Evolutionary conservation across 2,329 filamentous ascomycete species (phyloP), one percentile per base, ranked within the genome.

Genomic region (Aspergillus clavatus): DNA sequence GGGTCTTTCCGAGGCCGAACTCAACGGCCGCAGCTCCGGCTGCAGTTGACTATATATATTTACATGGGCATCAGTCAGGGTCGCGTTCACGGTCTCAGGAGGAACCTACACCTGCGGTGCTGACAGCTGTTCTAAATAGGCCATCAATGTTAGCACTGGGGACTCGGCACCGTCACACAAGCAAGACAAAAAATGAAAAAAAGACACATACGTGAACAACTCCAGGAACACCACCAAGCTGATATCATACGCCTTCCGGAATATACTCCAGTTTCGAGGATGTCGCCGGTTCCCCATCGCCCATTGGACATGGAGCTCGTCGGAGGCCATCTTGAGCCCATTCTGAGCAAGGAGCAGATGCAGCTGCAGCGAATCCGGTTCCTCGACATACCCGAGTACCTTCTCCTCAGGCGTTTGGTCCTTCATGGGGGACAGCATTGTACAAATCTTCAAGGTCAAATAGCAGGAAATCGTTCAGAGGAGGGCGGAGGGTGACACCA

Each of bases 91-190:
- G n/a, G n/a, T n/a, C n/a, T n/a, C n/a, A n/a, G n/a, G 16, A 18
- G 8, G 18, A 29, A 61, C 62, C 44, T 47, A 66, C 63, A 28
- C 64, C 64, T 24, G 63, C 60, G 5, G 63, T 66, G 45, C 64
- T 67, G 28, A 61, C 56, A 19, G 63, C 61, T 33, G 64, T 67
- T 42, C 64, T 67, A 26, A 43, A n/a, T 28, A 12, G 38, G 44
- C 14, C 24, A 21, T 22, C 8, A 37, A 31, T 16, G 38, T 61
- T 43, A 56, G 52, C 38, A 28, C 7, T 35, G 11, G 16, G 28
- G 16, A 23, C 40, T 12, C 6, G 18, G 35, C 21, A n/a, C 37
- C 12, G 40, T n/a, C n/a, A n/a, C n/a, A n/a, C n/a, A n/a, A n/a
- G n/a, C n/a, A n/a, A n/a, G n/a, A n/a, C n/a, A n/a, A n/a, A n/a